A percentile compares a stretch with the other conserved stretches of the same genome.
Evolutionary conservation across 2,329 filamentous ascomycete species (phyloP).

Genomic region (Nothophaeocryptopus gaeumannii): DNA sequence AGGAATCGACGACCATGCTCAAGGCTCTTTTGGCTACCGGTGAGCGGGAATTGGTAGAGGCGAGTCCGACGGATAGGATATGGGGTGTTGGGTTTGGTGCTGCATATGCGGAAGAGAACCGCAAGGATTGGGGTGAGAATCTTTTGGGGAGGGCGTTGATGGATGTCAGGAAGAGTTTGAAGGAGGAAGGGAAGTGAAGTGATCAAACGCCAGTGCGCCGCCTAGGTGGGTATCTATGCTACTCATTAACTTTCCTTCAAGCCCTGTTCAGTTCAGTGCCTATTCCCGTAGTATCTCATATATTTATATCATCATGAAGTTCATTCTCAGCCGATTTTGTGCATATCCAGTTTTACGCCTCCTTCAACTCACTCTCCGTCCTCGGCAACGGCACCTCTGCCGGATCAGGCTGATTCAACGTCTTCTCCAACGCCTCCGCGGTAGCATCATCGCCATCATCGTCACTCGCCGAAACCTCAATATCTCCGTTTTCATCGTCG

Average conservation of each 20-base stretch:
- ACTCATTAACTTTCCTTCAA: background rate
- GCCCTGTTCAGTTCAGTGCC: background rate
- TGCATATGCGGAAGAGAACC: constrained; percentile 44
- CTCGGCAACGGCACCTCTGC: constrained; percentile 25
- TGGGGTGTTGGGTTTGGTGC: constrained; percentile 65
- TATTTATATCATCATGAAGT: background rate
- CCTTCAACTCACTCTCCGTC: constrained; percentile 3
- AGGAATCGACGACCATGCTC: constrained; percentile 45
- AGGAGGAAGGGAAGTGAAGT: background rate
- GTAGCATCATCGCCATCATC: constrained; percentile 16
- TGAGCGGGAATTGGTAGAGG: constrained; percentile 58
- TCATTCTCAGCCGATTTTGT: background rate
- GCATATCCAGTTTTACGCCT: background rate
- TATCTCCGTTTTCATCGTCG: constrained; percentile 25
- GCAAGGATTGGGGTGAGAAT: constrained; percentile 51
- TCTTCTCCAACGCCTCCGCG: constrained; percentile 18
- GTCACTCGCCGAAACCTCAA: constrained; percentile 19
- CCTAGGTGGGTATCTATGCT: background rate
- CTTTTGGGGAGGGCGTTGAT: background rate
- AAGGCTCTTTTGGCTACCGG: constrained; percentile 41
- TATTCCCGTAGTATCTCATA: too few relatives aligned
- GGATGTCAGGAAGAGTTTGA: background rate
- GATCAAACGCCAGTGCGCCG: too few relatives aligned
- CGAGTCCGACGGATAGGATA: constrained; percentile 55
- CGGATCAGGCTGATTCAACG: constrained; percentile 26